phyloP scores from a whole-genome alignment of 495 filamentous ascomycete genomes.

The Xylaria curta region DNA sequence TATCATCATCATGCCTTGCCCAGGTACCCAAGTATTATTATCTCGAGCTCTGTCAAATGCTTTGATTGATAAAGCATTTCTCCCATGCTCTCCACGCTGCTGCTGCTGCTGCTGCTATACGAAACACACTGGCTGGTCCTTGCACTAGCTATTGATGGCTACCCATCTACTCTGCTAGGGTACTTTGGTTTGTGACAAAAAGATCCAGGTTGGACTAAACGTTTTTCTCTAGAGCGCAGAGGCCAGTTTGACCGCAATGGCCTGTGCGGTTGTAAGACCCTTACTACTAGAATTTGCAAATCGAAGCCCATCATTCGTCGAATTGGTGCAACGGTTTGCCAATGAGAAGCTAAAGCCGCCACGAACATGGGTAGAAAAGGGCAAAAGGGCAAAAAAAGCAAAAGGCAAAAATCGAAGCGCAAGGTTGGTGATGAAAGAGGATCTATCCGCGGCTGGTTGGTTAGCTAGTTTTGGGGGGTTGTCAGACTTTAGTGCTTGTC shows the following conservation, averaged over 20 bases:
- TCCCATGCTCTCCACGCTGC: neutral
- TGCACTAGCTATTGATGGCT: conserved; percentile 6
- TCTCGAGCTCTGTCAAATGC: neutral
- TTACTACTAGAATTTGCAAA: conserved; percentile 1
- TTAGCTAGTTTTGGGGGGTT: neutral
- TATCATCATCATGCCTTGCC: neutral
- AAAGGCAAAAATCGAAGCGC: conserved; percentile 8
- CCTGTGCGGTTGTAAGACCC: neutral
- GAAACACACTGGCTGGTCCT: conserved; percentile 9
- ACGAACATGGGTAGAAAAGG: conserved; percentile 4
- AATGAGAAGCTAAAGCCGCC: conserved; percentile 1
- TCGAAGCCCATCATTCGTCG: neutral
- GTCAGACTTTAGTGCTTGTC: conserved; percentile 26
- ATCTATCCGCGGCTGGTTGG: conserved; percentile 25
- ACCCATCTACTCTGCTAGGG: neutral
- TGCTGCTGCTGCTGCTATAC: conserved; percentile 1
- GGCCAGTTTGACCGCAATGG: conserved; percentile 11
- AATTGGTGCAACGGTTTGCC: conserved; percentile 24
- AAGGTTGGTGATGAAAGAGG: conserved; percentile 28
- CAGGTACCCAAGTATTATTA: neutral
- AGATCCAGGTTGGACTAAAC: neutral
- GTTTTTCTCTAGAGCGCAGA: neutral
- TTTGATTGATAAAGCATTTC: neutral
- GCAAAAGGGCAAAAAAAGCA: conserved; percentile 11
- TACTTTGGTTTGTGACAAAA: neutral